Base-by-base conservation (phyloP, 2,329 filamentous ascomycete species). In the Verticillium tricorpus region DNA sequence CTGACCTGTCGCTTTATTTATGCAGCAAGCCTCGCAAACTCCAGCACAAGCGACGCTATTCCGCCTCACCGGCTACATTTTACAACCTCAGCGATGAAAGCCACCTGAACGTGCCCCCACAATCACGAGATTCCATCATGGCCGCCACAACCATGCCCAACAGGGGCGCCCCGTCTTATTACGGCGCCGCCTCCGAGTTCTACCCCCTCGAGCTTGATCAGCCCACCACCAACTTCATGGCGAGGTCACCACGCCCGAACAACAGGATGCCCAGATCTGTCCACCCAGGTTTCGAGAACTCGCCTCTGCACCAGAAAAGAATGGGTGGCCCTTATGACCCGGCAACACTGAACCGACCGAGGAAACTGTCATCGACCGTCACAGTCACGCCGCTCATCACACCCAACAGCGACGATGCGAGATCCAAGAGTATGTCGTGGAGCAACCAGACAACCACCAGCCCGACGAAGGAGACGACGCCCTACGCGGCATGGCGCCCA, bases 361-460 rank as follows among this genome's bases (percentile, higher is more conserved):
- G 72, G 60, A 75, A 73, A 63, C 70, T 77, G 3, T 75, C 76
- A 1, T 67, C 70, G 6, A 60, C 69, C 19, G 67, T 70, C 50
- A 64, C 64, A 32, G 67, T 69, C 52, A 64, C 63, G 35, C 68
- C 68, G 9, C 67, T 69, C 60, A 67, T 69, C 58, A 72, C 75
- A 19, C 67, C 66, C 39, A 70, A 73, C 8, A 72, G 64, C 64
- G 66, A 65, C 19, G 67, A 66, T 7, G 67, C 68, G 12, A 66
- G 71, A 35, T 67, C 64, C 45, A 67, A 70, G 50, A 69, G 66
- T 5, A 62, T 71, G 2, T 73, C 75, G 2, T 71, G 69, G 66
- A 76, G 74, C 50, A 78, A 71, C 64, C 73, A 71, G 62, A 74
- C 28, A 28, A 28, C 75, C 54, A 78, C 74, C 66, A 71, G 78